These are phyloP conservation scores for Wallacemonas sp. DNA, from an alignment of 208 protist species.

Conservation along the genomic window DNA sequence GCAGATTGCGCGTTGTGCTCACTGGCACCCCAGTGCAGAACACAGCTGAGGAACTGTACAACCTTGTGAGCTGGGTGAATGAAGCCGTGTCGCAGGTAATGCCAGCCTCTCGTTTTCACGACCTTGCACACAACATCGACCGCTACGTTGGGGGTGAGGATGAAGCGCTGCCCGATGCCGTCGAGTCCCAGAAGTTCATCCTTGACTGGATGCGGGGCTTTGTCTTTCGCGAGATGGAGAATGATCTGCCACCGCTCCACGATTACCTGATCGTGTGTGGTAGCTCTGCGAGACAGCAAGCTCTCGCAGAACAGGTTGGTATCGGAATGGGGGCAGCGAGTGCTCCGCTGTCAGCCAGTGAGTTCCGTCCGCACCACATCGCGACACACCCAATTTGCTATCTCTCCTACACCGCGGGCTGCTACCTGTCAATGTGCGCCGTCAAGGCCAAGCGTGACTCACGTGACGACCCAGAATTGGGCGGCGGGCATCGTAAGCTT, in stretches of 20 bases:
- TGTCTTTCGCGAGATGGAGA: conserved; percentile 84
- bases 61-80: conserved; percentile 82
- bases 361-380: conserved; percentile 74
- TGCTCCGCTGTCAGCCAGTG: conserved; percentile 39
- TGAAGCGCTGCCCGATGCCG: conserved; percentile 40
- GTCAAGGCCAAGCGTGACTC: conserved; percentile 1
- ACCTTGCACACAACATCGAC: conserved; percentile 58
- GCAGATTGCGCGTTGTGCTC: conserved; percentile 68
- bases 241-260: conserved; percentile 74
- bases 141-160: conserved; percentile 78
- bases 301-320: conserved; percentile 26
- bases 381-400: conserved; percentile 86
- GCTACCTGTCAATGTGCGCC: conserved; percentile 53
- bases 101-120: conserved; percentile 51
- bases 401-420: conserved; percentile 54
- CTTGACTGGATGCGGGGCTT: conserved; percentile 86
- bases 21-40: conserved; percentile 92
- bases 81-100: conserved; percentile 45
- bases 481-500: conserved; percentile 17
- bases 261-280: conserved; percentile 86
- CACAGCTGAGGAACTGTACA: conserved; percentile 79
- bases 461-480: background rate
- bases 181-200: conserved; percentile 70
- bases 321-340: background rate
- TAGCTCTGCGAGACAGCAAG: conserved; percentile 49